phyloP scores from a whole-genome alignment of 345 rosid genomes.

The Isatis tinctoria region DNA sequence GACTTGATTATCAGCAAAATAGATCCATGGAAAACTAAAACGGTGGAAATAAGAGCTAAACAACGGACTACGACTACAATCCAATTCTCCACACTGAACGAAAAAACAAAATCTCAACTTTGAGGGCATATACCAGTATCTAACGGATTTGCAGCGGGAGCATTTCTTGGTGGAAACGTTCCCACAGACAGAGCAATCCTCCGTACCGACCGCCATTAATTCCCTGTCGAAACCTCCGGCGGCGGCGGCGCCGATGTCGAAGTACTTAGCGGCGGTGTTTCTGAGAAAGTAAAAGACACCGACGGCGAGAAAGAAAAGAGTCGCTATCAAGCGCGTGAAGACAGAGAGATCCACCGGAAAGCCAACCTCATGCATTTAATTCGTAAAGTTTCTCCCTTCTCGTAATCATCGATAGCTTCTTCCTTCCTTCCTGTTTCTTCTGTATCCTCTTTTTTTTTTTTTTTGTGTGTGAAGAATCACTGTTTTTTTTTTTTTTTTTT shows the following conservation, averaged over 20 bases:
- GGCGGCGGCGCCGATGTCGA: conserved; percentile 51
- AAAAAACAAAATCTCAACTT: too few species aligned
- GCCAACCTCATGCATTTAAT: conserved; percentile 77
- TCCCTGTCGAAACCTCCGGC: conserved; percentile 62
- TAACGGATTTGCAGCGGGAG: conserved; percentile 55
- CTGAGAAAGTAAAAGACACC: conserved; percentile 58
- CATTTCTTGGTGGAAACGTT: conserved; percentile 36
- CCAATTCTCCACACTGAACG: background rate
- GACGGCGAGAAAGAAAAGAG: conserved; percentile 46
- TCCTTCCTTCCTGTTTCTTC: conserved; percentile 3
- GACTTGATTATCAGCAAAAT: background rate
- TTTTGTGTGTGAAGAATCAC: background rate
- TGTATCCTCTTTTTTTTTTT: background rate
- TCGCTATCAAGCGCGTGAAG: conserved; percentile 58
- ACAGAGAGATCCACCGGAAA: conserved; percentile 72
- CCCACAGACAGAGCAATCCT: conserved; percentile 38
- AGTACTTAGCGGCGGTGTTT: conserved; percentile 82
- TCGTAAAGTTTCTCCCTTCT: background rate
- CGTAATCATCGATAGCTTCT: conserved; percentile 23
- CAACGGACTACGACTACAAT: background rate
- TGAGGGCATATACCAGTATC: conserved; percentile 44
- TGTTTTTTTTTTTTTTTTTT: background rate
- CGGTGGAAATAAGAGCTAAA: background rate
- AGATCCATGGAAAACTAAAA: too few species aligned
- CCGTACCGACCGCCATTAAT: background rate